Evolutionary conservation across 805 yeast genomes (phyloP).

Genomic region (Brettanomyces sp.): DNA sequence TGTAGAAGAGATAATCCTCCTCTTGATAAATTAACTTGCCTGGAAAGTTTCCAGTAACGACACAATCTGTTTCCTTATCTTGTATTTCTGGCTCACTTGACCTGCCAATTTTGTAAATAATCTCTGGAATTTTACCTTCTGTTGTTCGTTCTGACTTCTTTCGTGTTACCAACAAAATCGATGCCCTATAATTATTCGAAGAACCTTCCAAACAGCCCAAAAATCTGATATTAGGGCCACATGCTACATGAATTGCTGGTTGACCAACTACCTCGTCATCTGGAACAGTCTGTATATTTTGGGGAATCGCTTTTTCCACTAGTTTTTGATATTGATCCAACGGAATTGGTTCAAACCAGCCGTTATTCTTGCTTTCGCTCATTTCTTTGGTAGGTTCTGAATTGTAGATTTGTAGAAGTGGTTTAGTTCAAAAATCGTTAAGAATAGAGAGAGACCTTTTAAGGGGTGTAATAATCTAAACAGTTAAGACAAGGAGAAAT

Average conservation of each 20-base stretch:
- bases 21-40: constrained; percentile 35
- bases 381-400: background rate
- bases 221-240: constrained; percentile 75
- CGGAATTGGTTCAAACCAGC: constrained; percentile 24
- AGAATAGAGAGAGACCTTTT: too few relatives aligned
- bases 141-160: constrained; percentile 16
- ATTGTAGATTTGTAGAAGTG: too few relatives aligned
- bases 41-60: constrained; percentile 24
- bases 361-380: background rate
- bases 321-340: constrained; percentile 14
- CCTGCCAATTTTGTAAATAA: constrained; percentile 29
- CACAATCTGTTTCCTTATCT: constrained; percentile 26
- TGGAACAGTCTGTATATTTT: constrained; percentile 12
- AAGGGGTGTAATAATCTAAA: too few relatives aligned
- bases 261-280: constrained; percentile 17
- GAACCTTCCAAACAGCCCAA: constrained; percentile 51
- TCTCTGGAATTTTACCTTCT: constrained; percentile 9
- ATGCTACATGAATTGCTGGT: constrained; percentile 35
- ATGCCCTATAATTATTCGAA: constrained; percentile 50
- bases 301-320: constrained; percentile 15
- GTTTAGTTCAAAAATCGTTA: too few relatives aligned
- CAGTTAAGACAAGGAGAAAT: too few relatives aligned
- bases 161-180: constrained; percentile 55
- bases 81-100: constrained; percentile 7
- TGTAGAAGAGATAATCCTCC: constrained; percentile 48